Evolutionary conservation across 2,329 filamentous ascomycete genomes (phyloP).

Genomic region (Xylariaceae sp.): DNA sequence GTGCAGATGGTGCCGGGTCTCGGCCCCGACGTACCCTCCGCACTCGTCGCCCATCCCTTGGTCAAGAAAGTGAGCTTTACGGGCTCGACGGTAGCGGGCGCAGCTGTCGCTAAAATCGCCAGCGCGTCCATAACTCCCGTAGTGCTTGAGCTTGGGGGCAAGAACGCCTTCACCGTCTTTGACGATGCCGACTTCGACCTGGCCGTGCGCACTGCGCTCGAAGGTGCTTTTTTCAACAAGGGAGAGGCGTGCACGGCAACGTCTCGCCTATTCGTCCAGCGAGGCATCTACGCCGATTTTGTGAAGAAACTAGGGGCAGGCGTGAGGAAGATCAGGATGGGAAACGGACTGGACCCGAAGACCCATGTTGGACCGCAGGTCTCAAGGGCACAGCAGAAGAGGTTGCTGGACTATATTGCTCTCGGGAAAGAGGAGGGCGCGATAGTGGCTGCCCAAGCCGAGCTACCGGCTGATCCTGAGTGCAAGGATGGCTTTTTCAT

Average conservation of each 20-base stretch:
- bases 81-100: constrained; percentile 52
- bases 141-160: constrained; percentile 72
- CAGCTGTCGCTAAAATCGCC: constrained; percentile 57
- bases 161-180: constrained; percentile 74
- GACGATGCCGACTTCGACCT: constrained; percentile 70
- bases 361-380: constrained; percentile 82
- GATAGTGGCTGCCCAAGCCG: constrained; percentile 54
- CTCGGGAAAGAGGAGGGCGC: constrained; percentile 53
- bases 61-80: constrained; percentile 80
- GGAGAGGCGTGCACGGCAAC: constrained; percentile 66
- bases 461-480: constrained; percentile 58
- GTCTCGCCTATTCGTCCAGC: constrained; percentile 79
- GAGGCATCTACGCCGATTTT: constrained; percentile 81
- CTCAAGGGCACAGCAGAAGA: constrained; percentile 79
- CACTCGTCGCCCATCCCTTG: constrained; percentile 69
- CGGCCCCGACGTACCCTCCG: constrained; percentile 71
- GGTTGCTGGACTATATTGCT: constrained; percentile 77
- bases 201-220: constrained; percentile 71
- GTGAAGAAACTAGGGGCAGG: constrained; percentile 59
- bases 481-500: constrained; percentile 74
- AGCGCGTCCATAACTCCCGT: constrained; percentile 74
- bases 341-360: constrained; percentile 69
- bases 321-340: constrained; percentile 62
- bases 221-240: constrained; percentile 60
- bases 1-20: constrained; percentile 71